phyloP scores from a whole-genome alignment of 805 yeast species.

The Teunomyces tritomae region DNA sequence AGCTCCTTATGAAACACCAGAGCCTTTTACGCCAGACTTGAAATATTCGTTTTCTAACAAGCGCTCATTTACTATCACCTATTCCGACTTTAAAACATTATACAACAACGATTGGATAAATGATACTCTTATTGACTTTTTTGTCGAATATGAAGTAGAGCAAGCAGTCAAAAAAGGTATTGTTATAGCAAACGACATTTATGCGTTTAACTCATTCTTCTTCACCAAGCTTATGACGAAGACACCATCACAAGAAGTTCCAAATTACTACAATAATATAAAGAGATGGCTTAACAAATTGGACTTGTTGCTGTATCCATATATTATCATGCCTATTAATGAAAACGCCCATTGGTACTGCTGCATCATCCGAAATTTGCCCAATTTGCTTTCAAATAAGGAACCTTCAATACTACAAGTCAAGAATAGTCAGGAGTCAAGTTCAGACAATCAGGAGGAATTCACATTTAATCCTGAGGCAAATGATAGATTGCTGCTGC shows the following conservation, averaged over 20 bases:
- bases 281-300: constrained; percentile 76
- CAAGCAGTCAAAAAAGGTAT: constrained; percentile 20
- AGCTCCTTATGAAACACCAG: constrained; percentile 25
- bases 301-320: constrained; percentile 54
- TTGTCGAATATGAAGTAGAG: constrained; percentile 58
- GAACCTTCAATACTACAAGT: constrained; percentile 2
- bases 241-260: constrained; percentile 14
- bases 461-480: background rate
- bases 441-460: background rate
- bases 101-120: constrained; percentile 85
- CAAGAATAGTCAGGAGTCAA: constrained; percentile 5
- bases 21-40: constrained; percentile 45
- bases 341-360: constrained; percentile 86
- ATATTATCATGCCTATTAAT: constrained; percentile 77
- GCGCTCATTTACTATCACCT: constrained; percentile 53
- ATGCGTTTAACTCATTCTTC: constrained; percentile 80
- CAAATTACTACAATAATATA: constrained; percentile 57
- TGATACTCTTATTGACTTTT: constrained; percentile 85
- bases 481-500: no score
- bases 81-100: constrained; percentile 74
- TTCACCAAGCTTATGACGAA: constrained; percentile 57
- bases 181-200: constrained; percentile 39
- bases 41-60: constrained; percentile 53
- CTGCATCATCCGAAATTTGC: constrained; percentile 61
- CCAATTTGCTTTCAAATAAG: constrained; percentile 19